Base-by-base conservation (phyloP, 805 yeast species). In the Torulaspora microellipsoides region DNA sequence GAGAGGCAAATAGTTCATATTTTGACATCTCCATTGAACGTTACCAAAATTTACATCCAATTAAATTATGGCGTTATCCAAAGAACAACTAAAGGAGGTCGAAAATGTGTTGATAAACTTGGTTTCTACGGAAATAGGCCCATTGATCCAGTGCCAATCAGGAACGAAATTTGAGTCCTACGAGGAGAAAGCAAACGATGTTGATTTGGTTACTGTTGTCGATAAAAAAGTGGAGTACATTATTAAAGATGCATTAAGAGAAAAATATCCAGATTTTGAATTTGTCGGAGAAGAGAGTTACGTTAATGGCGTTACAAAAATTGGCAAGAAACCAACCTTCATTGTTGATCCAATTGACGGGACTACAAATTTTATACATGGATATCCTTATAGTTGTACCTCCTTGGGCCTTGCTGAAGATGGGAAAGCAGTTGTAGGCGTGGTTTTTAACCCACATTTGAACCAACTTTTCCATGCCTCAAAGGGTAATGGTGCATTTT, bases 281-380 rank as follows among this genome's bases (percentile, higher is more conserved):
- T 80, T 80, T 58, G 68, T 80, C 56, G 85, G 85, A 25, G 85
- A 80, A 55, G 85, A 80, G 57, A 68, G 78, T 15, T 79, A 68
- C 48, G 64, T 72, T 10, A 71, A 71, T 3, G 83, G 81, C 1
- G 64, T 59, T 27, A 68, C 80, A 3, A 57, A 56, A 36, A 63
- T 80, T 12, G 64, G 74, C 1, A 69, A 70, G 32, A 75, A 65
- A 3, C 85, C 85, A 15, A 79, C 84, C 1, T 80, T 80, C 54
- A 72, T 80, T 42, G 81, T 80, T 14, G 85, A 80, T 54, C 83
- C 83, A 33, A 75, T 78, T 56, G 83, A 79, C 51, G 85, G 85
- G 10, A 80, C 85, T 1, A 78, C 83, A 4, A 76, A 80, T 59
- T 80, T 80, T 59, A 72, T 80, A 40, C 85, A 80, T 57, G 71